Conservation (phyloP, 2,329 filamentous ascomycete species). For the Zelopaecilomyces penicillatus region DNA sequence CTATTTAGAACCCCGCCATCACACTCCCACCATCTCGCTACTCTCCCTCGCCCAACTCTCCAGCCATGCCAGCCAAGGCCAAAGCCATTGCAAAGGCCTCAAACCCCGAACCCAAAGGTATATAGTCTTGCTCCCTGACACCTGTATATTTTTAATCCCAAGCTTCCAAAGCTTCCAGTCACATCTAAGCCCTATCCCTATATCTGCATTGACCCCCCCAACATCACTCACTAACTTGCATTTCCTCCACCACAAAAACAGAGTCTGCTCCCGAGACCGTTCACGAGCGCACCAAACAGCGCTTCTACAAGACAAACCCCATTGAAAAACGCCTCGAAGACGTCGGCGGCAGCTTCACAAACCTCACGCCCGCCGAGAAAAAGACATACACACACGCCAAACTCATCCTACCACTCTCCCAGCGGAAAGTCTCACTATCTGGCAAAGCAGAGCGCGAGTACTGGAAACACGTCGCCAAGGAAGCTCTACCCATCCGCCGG, state of each 20-base stretch:
- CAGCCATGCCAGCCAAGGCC: constrained; percentile 17
- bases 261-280: constrained; percentile 35
- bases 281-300: constrained; percentile 38
- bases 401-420: constrained; percentile 34
- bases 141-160: background rate
- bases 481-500: constrained; percentile 40
- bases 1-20: constrained; percentile 11
- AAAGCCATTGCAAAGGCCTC: constrained; percentile 14
- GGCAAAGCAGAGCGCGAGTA: constrained; percentile 47
- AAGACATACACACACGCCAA: constrained; percentile 40
- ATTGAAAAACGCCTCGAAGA: constrained; percentile 36
- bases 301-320: constrained; percentile 43
- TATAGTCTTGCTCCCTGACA: constrained; percentile 1
- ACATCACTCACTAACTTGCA: too few species aligned
- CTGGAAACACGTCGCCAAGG: constrained; percentile 49
- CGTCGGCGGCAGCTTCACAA: constrained; percentile 30
- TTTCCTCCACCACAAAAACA: constrained; percentile 15
- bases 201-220: too few species aligned
- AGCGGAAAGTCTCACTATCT: constrained; percentile 25
- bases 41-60: background rate
- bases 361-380: constrained; percentile 39
- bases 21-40: background rate
- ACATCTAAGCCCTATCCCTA: too few species aligned
- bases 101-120: constrained; percentile 17
- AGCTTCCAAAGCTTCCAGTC: background rate